Conservation (phyloP, 2,329 filamentous ascomycete species). For the Ilyonectria destructans region DNA sequence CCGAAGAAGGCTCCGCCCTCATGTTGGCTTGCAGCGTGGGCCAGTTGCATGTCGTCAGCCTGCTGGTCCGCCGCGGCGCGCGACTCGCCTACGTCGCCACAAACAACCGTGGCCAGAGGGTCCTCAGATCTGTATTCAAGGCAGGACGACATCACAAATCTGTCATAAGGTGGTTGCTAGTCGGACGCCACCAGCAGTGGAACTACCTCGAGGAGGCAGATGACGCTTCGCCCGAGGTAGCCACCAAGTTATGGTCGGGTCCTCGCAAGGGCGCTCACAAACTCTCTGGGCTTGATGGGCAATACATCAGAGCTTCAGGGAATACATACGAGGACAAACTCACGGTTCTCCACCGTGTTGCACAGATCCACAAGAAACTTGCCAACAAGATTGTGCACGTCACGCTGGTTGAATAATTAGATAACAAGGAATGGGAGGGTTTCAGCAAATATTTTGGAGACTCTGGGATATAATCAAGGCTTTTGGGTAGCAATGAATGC, state of each 20-base stretch:
- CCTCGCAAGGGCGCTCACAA: conserved; percentile 29
- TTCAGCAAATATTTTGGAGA: too few relatives aligned
- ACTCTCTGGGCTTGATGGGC: conserved; percentile 29
- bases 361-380: conserved; percentile 20
- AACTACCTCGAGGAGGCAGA: conserved; percentile 23
- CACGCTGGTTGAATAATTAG: conserved; percentile 24
- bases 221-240: not conserved
- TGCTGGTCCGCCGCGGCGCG: conserved; percentile 40
- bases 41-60: conserved; percentile 34
- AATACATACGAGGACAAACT: not conserved
- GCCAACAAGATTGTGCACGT: conserved; percentile 31
- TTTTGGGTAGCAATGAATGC: not conserved
- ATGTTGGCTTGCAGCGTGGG: conserved; percentile 44
- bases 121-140: conserved; percentile 34
- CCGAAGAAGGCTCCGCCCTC: conserved; percentile 36
- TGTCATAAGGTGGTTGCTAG: conserved; percentile 40
- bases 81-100: conserved; percentile 33
- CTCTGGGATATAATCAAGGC: not conserved
- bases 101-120: conserved; percentile 26
- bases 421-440: not conserved
- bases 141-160: conserved; percentile 33
- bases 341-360: conserved; percentile 18
- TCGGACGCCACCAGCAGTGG: conserved; percentile 37
- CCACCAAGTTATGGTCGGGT: conserved; percentile 38
- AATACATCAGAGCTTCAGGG: conserved; percentile 15